Conservation (phyloP, 192 early-diverging fungal genomes). For the Coemansia sp. region DNA sequence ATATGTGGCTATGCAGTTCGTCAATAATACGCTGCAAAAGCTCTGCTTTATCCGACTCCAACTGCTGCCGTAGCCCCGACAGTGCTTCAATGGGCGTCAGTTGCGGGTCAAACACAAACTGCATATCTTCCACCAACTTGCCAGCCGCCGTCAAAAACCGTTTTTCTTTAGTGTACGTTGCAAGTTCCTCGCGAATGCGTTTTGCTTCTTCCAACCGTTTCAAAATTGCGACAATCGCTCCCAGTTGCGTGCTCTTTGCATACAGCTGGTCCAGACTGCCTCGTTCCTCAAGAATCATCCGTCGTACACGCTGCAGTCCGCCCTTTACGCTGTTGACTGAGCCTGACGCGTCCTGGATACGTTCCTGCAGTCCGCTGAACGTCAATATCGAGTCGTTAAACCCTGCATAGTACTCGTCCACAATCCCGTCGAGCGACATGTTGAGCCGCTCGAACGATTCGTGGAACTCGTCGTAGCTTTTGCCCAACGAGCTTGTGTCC, state of each 20-base stretch:
- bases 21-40: constrained; percentile 64
- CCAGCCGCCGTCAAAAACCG: constrained; percentile 67
- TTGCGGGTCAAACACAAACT: constrained; percentile 61
- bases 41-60: constrained; percentile 54
- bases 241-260: constrained; percentile 70
- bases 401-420: constrained; percentile 76
- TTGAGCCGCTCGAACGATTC: constrained; percentile 59
- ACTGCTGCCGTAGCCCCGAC: constrained; percentile 61
- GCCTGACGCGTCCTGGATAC: constrained; percentile 63
- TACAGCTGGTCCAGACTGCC: constrained; percentile 68
- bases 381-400: constrained; percentile 81
- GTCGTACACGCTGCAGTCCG: constrained; percentile 62
- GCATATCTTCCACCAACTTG: constrained; percentile 61
- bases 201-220: constrained; percentile 71
- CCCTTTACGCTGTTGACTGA: constrained; percentile 62
- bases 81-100: constrained; percentile 70
- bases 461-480: constrained; percentile 65
- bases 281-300: constrained; percentile 61
- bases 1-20: constrained; percentile 75
- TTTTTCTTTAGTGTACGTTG: constrained; percentile 59
- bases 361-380: constrained; percentile 72
- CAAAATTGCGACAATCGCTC: constrained; percentile 73
- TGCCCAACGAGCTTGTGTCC: constrained; percentile 68
- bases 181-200: constrained; percentile 63
- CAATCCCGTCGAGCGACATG: constrained; percentile 66